Percentiles rank a stretch among this genome's conserved stretches.
These are phyloP conservation scores for Eleusine indica DNA, from an alignment of 176 grass and related monocot species.

Conservation along the genomic window DNA sequence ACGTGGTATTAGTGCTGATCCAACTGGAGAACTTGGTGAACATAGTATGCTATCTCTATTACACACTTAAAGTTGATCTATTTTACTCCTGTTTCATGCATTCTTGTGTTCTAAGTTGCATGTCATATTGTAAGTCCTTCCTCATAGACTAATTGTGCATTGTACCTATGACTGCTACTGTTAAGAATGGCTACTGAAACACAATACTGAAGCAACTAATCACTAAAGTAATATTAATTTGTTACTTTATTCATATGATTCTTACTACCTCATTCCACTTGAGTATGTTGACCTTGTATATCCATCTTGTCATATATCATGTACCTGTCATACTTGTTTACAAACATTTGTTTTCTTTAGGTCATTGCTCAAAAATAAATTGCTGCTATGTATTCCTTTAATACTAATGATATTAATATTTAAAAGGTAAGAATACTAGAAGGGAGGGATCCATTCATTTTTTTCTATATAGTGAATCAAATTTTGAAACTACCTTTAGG, in stretches of 20 bases:
- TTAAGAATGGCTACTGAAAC: neutral
- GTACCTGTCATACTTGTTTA: neutral
- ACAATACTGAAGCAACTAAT: neutral
- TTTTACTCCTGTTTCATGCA: neutral
- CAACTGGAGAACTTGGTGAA: constrained; percentile 6
- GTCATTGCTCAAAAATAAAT: constrained; percentile 2
- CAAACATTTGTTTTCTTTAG: neutral
- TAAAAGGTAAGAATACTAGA: neutral
- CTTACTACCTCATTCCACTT: neutral
- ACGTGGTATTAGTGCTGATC: neutral
- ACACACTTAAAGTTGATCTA: neutral
- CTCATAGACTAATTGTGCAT: neutral
- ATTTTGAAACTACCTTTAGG: neutral
- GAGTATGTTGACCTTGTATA: neutral
- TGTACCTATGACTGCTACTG: neutral
- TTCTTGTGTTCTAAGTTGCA: constrained; percentile 6
- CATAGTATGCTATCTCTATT: constrained; percentile 13
- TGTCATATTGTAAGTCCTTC: neutral
- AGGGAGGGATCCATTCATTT: neutral
- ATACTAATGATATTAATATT: neutral
- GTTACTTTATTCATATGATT: constrained; percentile 1
- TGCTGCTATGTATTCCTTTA: neutral
- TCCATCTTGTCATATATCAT: constrained; percentile 1
- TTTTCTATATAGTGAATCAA: neutral
- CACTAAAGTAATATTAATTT: neutral